phyloP scores from a whole-genome alignment of 148 eudicot species.

The Linanthus parryae region DNA sequence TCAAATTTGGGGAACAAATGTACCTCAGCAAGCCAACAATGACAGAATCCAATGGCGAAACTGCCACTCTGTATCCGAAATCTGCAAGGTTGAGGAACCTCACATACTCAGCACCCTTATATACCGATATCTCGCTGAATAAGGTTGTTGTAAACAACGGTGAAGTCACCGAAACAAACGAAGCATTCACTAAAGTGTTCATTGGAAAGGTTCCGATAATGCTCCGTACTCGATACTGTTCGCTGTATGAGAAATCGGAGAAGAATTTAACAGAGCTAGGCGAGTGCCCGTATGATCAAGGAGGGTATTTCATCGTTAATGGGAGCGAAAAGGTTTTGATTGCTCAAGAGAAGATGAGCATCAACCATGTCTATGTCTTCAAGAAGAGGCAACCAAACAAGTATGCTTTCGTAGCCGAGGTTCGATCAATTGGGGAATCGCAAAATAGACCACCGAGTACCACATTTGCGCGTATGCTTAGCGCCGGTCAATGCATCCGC shows the following conservation, averaged over 20 bases:
- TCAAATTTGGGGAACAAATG: constrained; percentile 90
- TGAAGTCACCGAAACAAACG: constrained; percentile 85
- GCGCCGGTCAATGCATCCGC: constrained; percentile 92
- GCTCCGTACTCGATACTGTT: constrained; percentile 98
- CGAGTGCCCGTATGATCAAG: constrained; percentile 97
- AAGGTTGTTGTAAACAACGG: constrained; percentile 88
- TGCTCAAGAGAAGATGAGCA: constrained; percentile 99
- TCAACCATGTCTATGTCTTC: constrained; percentile 95
- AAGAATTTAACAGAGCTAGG: constrained; percentile 98
- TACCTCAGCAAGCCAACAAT: constrained; percentile 95
- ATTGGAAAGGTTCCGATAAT: constrained; percentile 99
- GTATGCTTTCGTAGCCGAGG: constrained; percentile 94
- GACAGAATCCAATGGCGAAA: constrained; percentile 99
- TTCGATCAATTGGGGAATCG: constrained; percentile 96
- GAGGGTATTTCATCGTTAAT: constrained; percentile 97
- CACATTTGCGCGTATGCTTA: constrained; percentile 97
- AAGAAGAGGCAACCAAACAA: constrained; percentile 99
- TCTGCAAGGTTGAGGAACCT: constrained; percentile 94
- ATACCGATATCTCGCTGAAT: constrained; percentile 74
- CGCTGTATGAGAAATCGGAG: constrained; percentile 87
- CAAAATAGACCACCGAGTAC: constrained; percentile 97
- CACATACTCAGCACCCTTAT: constrained; percentile 95
- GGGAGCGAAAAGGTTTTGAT: constrained; percentile 98
- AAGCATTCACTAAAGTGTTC: constrained; percentile 89
- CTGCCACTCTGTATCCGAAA: constrained; percentile 93